These are phyloP conservation scores for Batrachochytrium dendrobatidis DNA, from an alignment of 371 early-diverging fungal genomes.

Conservation along the genomic window DNA sequence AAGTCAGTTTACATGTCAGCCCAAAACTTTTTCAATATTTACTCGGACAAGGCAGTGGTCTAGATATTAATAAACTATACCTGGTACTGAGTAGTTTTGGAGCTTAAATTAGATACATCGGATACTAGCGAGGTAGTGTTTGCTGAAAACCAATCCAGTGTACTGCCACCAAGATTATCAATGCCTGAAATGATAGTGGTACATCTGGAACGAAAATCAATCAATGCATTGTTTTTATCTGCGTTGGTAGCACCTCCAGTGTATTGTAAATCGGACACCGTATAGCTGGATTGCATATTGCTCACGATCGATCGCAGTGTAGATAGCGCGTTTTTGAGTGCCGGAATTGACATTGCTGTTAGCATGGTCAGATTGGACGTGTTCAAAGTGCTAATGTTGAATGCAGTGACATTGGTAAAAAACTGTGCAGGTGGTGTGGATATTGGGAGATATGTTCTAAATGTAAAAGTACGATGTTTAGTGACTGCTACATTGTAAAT, in stretches of 20 bases:
- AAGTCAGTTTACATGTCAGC: not conserved
- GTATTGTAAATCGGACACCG: not conserved
- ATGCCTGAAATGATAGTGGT: not conserved
- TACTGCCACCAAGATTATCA: not conserved
- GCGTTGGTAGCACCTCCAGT: not conserved
- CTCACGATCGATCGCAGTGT: not conserved
- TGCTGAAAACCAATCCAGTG: not conserved
- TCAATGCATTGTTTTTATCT: not conserved
- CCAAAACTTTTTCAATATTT: not conserved
- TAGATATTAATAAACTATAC: not conserved
- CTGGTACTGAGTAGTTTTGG: not conserved
- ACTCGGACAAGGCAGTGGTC: not conserved
- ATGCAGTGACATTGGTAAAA: not conserved
- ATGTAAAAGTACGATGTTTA: too few species aligned
- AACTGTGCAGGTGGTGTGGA: not conserved
- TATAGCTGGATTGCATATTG: not conserved
- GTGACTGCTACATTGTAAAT: too few species aligned
- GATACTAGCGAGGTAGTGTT: not conserved
- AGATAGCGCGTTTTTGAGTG: not conserved
- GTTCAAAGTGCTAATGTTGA: not conserved
- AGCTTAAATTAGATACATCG: not conserved
- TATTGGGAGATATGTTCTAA: not conserved
- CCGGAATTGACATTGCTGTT: not conserved
- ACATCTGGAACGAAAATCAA: not conserved
- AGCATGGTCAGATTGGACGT: not conserved